Base-by-base conservation (phyloP, 306 rosid genomes). In the Canavalia ensiformis region DNA sequence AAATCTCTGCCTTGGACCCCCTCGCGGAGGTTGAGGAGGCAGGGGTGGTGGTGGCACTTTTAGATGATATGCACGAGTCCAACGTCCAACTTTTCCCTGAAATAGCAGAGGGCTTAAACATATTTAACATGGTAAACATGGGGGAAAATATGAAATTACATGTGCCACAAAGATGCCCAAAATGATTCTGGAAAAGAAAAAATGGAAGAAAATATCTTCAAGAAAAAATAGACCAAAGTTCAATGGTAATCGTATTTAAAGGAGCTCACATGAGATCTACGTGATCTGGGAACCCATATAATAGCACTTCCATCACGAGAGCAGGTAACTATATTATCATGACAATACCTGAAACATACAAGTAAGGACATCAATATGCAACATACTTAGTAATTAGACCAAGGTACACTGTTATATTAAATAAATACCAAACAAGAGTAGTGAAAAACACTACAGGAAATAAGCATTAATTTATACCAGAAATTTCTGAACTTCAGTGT, bases 271-370 rank as follows among this genome's bases (percentile, higher is more conserved):
- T 90, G 97, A 74, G 94, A 89, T 89, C 90, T 94, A 28, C 93
- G 98, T 31, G 98, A 89, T 84, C 89, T 88, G 78, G 98, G 98
- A 74, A 91, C 88, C 98, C 98, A 94, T 83, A 94, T 94, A 87
- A 94, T 94, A 76, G 98, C 98, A 83, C 98, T 94, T 82, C 98
- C 98, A 76, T 94, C 98, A 50, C 98, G 98, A 79, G 98, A 94
- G 86, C 98, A 94, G 31, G 98, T 94, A 59, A 94, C 98, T 76
- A 94, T 94, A 86, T 94, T 94, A 88, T 94, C 97, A 71, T 89
- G 97, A 81, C 91, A 87, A 83, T 88, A 94, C 98, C 97, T 94
- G 87, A 81, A 55, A 74, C 84, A 82, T 33, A 72, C 75, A 77
- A 81, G 54, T 65, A 35, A 80, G 79, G 79, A 64, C 51, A 90